Percentiles rank a stretch among this genome's conserved stretches.
Conservation (phyloP, 768 basidiomycete species). For the Mycena olivaceomarginata region DNA sequence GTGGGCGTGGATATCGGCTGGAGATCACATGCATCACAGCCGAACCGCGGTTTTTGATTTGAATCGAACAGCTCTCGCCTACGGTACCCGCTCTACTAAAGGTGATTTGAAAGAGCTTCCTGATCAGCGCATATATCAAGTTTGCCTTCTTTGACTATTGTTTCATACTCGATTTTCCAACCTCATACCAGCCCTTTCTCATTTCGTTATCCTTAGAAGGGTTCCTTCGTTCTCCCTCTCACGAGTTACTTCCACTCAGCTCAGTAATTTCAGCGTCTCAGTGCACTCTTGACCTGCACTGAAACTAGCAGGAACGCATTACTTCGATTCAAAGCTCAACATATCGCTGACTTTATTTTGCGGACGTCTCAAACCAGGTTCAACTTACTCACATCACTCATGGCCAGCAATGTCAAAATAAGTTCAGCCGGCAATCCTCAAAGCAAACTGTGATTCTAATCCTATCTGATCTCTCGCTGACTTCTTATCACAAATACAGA, state of each 20-base stretch:
- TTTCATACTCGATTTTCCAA: too few relatives aligned
- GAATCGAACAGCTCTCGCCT: conserved; percentile 1
- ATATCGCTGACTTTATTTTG: conserved; percentile 17
- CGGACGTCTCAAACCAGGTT: conserved; percentile 16
- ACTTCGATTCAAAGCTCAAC: conserved; percentile 15
- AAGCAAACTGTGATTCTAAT: conserved; percentile 18
- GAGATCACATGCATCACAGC: conserved; percentile 1
- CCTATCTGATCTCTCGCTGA: conserved; percentile 15
- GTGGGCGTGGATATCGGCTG: neutral
- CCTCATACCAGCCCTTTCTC: neutral
- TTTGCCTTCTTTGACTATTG: too few relatives aligned
- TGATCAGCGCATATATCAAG: conserved; percentile 17
- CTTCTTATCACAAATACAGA: conserved; percentile 20
- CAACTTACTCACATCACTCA: conserved; percentile 14
- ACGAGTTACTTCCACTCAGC: conserved; percentile 14
- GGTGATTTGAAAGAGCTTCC: conserved; percentile 14
- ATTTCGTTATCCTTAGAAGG: conserved; percentile 9
- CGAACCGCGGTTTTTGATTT: too few relatives aligned
- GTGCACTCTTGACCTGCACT: conserved; percentile 14
- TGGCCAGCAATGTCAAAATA: conserved; percentile 14
- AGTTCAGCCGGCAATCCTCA: conserved; percentile 17
- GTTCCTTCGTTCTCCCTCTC: conserved; percentile 5
- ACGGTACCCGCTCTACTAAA: conserved; percentile 7
- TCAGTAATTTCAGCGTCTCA: conserved; percentile 13
- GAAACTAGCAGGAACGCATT: conserved; percentile 11